Evolutionary conservation across 2,329 filamentous ascomycete genomes (phyloP).

Genomic region (Cercospora berteroae): DNA sequence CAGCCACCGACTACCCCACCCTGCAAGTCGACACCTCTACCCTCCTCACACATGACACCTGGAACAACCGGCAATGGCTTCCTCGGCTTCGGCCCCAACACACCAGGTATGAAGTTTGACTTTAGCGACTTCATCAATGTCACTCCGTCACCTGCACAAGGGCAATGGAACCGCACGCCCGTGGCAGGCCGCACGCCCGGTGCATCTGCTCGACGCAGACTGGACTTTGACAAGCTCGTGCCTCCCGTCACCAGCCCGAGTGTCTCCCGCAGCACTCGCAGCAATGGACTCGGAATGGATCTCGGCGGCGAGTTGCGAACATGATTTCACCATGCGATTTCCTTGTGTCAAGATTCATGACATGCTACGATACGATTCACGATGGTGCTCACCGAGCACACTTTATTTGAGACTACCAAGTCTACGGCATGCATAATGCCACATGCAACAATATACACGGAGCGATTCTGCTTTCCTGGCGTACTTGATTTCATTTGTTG

Average conservation of each 20-base stretch:
- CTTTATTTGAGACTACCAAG: conserved; percentile 2
- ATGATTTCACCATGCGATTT: conserved; percentile 9
- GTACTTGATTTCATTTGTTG: conserved; percentile 8
- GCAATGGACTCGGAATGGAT: conserved; percentile 60
- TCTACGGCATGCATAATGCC: conserved; percentile 1
- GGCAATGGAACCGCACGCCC: conserved; percentile 67
- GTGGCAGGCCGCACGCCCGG: conserved; percentile 66
- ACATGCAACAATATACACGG: conserved; percentile 12
- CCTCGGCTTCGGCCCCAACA: conserved; percentile 63
- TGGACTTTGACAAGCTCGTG: conserved; percentile 79
- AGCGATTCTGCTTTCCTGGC: conserved; percentile 8
- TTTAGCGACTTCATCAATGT: conserved; percentile 98
- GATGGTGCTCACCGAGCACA: conserved; percentile 5
- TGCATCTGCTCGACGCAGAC: conserved; percentile 63
- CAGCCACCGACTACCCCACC: conserved; percentile 56
- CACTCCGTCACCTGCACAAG: conserved; percentile 91
- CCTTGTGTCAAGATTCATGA: conserved; percentile 7
- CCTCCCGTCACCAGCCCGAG: conserved; percentile 52
- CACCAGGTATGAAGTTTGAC: conserved; percentile 83
- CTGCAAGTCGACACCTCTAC: conserved; percentile 58
- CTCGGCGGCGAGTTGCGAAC: conserved; percentile 59
- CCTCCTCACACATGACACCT: conserved; percentile 85
- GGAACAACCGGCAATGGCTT: conserved; percentile 59
- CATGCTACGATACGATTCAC: conserved; percentile 20
- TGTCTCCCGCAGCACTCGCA: conserved; percentile 42